Evolutionary conservation across 176 grass and related monocot species (phyloP), one percentile per base, ranked within the genome.

Genomic region (Tillandsia fasciculata): DNA sequence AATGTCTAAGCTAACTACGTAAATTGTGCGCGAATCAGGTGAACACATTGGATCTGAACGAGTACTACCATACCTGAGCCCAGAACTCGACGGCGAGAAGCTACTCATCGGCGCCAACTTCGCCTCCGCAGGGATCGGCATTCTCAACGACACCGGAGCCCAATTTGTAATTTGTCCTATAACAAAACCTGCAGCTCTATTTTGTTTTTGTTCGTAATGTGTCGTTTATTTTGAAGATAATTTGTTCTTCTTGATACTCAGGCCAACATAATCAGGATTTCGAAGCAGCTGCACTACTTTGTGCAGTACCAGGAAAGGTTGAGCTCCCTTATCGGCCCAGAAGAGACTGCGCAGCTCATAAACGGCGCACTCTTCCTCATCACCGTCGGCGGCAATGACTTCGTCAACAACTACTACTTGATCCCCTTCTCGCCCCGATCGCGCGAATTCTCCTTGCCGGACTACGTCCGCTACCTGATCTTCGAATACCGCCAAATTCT

Each of bases 371-470:
- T 97, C 1, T 82, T 85, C 23, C 80, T 97, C 74, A 85, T 97
- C 79, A 85, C 93, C 1, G 57, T 97, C 2, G 93, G 93, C 8
- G 93, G 93, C 67, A 97, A 97, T 56, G 93, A 97, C 80, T 97
- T 97, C 70, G 93, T 97, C 1, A 97, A 97, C 86, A 97, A 97
- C 89, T 97, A 97, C 77, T 97, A 97, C 82, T 83, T 97, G n/a
- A 13, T 97, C 0, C 93, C 93, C 2, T 97, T 64, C 84, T 97
- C 93, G 0, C 26, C 28, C 0, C 72, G 93, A 2, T 97, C 93
- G 8, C 79, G 93, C 3, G 71, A 97, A 69, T 97, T 97, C 74
- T 51, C 93, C 11, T 77, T 97, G 0, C 88, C 84, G 0, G 89
- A 97, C 77, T 97, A 97, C 79, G 24, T 92, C 74, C 52, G 24